phyloP scores from a whole-genome alignment of 345 rosid genomes.

The Brassica nigra region DNA sequence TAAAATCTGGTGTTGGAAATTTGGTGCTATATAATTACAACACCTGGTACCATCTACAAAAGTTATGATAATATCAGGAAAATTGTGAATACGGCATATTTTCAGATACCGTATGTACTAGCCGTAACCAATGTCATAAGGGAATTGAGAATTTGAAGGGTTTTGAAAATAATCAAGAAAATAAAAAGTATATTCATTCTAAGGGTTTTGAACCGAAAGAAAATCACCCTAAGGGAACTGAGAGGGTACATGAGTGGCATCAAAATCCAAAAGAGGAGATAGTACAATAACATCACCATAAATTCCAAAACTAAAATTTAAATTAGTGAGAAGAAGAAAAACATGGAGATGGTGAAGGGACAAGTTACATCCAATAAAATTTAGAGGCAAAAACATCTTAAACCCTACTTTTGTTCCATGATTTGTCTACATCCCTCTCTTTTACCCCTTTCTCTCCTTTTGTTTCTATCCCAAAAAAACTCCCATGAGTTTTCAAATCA shows the following conservation, averaged over 20 bases:
- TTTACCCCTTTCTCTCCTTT: constrained; percentile 16
- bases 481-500: constrained; percentile 38
- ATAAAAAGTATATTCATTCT: background rate
- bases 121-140: background rate
- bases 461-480: constrained; percentile 32
- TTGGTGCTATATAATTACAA: background rate
- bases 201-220: background rate
- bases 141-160: too few species aligned
- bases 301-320: constrained; percentile 28
- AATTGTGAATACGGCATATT: background rate
- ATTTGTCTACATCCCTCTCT: constrained; percentile 34
- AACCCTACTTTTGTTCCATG: constrained; percentile 44
- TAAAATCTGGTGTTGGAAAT: background rate
- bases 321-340: constrained; percentile 12
- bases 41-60: background rate
- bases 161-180: too few species aligned
- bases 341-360: constrained; percentile 35
- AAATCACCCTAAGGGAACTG: background rate
- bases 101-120: background rate
- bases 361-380: constrained; percentile 40
- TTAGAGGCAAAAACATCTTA: constrained; percentile 34
- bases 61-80: background rate
- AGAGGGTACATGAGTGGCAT: constrained; percentile 1
- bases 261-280: constrained; percentile 38
- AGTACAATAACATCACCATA: constrained; percentile 25